These are phyloP conservation scores for Venustampulla echinocandica DNA, from an alignment of 495 filamentous ascomycete genomes.

Conservation along the genomic window DNA sequence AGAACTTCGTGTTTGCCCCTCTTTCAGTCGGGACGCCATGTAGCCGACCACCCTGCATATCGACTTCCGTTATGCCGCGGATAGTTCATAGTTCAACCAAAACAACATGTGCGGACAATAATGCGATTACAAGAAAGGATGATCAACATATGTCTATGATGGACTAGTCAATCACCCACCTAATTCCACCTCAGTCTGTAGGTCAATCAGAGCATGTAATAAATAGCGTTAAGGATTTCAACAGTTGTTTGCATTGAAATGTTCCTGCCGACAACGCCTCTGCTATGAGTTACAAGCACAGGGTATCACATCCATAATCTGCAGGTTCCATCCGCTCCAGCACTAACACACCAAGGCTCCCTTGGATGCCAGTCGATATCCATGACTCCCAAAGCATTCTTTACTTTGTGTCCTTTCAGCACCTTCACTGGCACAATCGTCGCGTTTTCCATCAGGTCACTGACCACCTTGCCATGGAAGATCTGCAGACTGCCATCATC, in stretches of 20 bases:
- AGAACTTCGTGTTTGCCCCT: too few relatives aligned
- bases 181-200: too few relatives aligned
- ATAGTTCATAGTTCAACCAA: too few relatives aligned
- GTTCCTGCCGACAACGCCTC: slow-evolving; percentile 14
- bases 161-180: too few relatives aligned
- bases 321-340: slow-evolving; percentile 86
- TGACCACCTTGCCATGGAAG: slow-evolving; percentile 92
- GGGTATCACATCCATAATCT: slow-evolving; percentile 54
- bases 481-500: slow-evolving; percentile 93
- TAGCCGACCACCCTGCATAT: too few relatives aligned
- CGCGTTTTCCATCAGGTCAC: slow-evolving; percentile 89
- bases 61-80: too few relatives aligned
- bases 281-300: slow-evolving; percentile 11
- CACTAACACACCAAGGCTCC: slow-evolving; percentile 89
- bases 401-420: slow-evolving; percentile 78
- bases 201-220: background rate
- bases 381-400: slow-evolving; percentile 74
- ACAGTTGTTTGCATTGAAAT: background rate
- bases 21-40: too few relatives aligned
- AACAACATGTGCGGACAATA: too few relatives aligned
- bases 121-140: too few relatives aligned
- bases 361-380: slow-evolving; percentile 91
- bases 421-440: slow-evolving; percentile 94
- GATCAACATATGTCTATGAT: too few relatives aligned
- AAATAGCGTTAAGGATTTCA: background rate